Conservation (phyloP, 176 grass and related monocot genomes). For the sorghum (Sorghum bicolor) region DNA sequence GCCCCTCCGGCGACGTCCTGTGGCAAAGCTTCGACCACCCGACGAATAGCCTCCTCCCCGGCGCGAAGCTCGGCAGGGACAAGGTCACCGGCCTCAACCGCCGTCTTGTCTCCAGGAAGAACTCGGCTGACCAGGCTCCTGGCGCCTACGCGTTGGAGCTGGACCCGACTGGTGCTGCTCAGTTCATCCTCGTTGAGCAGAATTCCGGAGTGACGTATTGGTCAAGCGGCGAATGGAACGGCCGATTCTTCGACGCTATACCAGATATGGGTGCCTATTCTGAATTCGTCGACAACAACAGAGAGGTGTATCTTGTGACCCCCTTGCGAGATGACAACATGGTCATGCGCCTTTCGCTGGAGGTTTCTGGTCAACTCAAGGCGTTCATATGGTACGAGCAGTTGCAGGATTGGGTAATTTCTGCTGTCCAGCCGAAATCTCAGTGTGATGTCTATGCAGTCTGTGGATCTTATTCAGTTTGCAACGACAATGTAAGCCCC, state of each 20-base stretch:
- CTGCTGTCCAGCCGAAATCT: conserved; percentile 25
- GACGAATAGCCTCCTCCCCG: conserved; percentile 40
- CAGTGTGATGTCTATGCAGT: conserved; percentile 44
- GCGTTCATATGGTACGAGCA: conserved; percentile 22
- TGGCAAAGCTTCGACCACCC: conserved; percentile 65
- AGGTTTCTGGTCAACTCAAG: conserved; percentile 28
- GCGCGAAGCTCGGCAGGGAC: conserved; percentile 47
- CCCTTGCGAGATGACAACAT: not conserved
- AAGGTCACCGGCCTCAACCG: conserved; percentile 37
- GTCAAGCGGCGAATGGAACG: conserved; percentile 45
- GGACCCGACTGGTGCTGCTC: conserved; percentile 26
- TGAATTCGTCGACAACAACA: conserved; percentile 26
- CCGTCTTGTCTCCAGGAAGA: conserved; percentile 44
- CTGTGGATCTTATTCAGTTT: conserved; percentile 53
- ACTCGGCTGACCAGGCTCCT: conserved; percentile 20
- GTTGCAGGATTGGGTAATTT: conserved; percentile 32
- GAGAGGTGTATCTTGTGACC: conserved; percentile 36
- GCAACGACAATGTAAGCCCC: conserved; percentile 15
- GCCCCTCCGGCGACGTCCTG: not conserved
- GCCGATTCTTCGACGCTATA: conserved; percentile 34
- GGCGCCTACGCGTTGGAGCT: conserved; percentile 32
- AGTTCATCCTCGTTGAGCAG: conserved; percentile 14
- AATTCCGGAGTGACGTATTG: conserved; percentile 23
- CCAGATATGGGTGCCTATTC: conserved; percentile 22
- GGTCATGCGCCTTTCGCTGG: conserved; percentile 10